Evolutionary conservation across 2,329 filamentous ascomycete species (phyloP).

Genomic region (Phymatotrichopsis omnivora): DNA sequence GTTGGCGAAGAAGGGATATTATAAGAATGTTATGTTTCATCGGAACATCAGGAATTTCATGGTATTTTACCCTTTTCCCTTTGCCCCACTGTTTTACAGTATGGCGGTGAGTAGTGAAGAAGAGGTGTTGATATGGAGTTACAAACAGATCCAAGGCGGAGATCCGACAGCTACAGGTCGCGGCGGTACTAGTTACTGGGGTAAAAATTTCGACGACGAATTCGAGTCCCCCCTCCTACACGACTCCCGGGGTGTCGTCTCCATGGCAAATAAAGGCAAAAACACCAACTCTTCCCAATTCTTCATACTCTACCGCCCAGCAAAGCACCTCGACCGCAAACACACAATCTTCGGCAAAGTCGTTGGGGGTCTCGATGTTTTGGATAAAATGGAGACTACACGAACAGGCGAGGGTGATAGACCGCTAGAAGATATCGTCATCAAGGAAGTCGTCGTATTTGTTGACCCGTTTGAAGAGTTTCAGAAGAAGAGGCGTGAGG

Average conservation of each 20-base stretch:
- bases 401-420: constrained; percentile 65
- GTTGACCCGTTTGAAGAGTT: constrained; percentile 96
- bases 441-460: constrained; percentile 74
- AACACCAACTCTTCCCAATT: constrained; percentile 94
- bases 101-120: background rate
- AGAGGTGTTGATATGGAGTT: background rate
- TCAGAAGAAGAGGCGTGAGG: constrained; percentile 58
- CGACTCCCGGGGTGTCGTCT: constrained; percentile 64
- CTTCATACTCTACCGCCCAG: constrained; percentile 81
- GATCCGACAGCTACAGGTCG: constrained; percentile 87
- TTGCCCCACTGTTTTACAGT: background rate
- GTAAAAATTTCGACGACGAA: constrained; percentile 87
- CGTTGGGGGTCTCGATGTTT: constrained; percentile 61
- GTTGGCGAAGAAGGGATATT: constrained; percentile 81
- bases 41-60: constrained; percentile 94
- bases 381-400: constrained; percentile 66
- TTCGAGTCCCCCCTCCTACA: constrained; percentile 85
- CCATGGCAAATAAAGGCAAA: constrained; percentile 98
- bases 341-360: constrained; percentile 89
- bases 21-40: constrained; percentile 74
- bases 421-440: constrained; percentile 66
- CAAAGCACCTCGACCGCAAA: constrained; percentile 81
- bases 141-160: constrained; percentile 65
- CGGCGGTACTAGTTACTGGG: constrained; percentile 86
- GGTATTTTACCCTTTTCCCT: constrained; percentile 36